Conservation (phyloP, 1,284 basidiomycete genomes). For the Sparassis latifolia region DNA sequence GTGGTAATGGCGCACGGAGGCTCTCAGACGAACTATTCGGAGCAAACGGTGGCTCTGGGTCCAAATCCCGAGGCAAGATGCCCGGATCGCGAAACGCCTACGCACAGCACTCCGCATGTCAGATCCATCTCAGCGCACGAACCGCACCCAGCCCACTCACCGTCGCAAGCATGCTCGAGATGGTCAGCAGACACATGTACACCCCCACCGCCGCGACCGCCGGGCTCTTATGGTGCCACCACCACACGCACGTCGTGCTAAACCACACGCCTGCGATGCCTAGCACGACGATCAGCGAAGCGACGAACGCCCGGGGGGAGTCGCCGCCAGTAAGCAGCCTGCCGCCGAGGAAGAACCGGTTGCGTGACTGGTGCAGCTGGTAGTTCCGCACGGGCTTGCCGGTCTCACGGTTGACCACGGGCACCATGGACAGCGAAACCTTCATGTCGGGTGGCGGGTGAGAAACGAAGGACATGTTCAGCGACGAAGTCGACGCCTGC, state of each 20-base stretch:
- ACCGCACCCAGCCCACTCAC: conserved; percentile 34
- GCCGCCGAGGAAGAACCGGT: conserved; percentile 72
- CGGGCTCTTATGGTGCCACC: conserved; percentile 73
- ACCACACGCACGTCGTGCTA: conserved; percentile 79
- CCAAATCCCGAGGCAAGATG: conserved; percentile 80
- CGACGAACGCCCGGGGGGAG: conserved; percentile 70
- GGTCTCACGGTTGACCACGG: conserved; percentile 35
- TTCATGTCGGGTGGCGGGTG: conserved; percentile 21
- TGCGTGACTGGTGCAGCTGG: conserved; percentile 60
- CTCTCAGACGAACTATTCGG: conserved; percentile 53
- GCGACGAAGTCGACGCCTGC: conserved; percentile 19
- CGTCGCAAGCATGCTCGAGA: conserved; percentile 72
- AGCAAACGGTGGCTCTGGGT: conserved; percentile 76
- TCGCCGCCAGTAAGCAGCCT: conserved; percentile 80
- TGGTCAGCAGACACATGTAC: conserved; percentile 72
- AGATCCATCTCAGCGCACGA: conserved; percentile 5
- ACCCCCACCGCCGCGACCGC: conserved; percentile 71
- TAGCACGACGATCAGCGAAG: conserved; percentile 55
- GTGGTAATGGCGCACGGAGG: conserved; percentile 61
- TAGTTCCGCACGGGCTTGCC: conserved; percentile 46
- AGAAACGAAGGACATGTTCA: conserved; percentile 35
- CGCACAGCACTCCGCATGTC: conserved; percentile 8
- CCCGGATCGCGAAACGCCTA: conserved; percentile 84
- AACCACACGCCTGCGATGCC: conserved; percentile 75
- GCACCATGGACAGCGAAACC: conserved; percentile 37